Evolutionary conservation across 371 early-diverging fungal species (phyloP).

Genomic region (Blastocladiella emersonii): DNA sequence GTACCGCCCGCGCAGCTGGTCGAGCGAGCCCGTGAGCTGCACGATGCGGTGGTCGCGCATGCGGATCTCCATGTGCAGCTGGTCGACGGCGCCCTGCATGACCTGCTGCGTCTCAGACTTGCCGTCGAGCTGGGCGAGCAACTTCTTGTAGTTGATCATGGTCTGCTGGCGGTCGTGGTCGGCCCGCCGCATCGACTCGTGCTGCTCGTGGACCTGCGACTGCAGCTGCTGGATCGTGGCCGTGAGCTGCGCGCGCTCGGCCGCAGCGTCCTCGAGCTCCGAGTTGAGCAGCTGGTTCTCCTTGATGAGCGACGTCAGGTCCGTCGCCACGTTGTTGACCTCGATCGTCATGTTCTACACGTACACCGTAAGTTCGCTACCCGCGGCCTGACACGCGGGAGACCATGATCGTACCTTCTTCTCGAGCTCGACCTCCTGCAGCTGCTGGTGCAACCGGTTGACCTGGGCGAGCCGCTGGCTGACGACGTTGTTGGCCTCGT

Average conservation of each 20-base stretch:
- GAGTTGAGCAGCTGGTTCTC: constrained; percentile 2
- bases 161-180: background rate
- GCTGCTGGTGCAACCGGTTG: background rate
- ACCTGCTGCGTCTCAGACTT: background rate
- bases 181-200: too few relatives aligned
- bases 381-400: too few relatives aligned
- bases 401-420: background rate
- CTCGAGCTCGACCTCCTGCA: background rate
- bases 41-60: background rate
- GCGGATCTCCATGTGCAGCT: background rate
- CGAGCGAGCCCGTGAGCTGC: background rate
- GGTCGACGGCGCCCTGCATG: background rate
- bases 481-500: background rate
- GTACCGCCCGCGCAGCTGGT: too few relatives aligned
- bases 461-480: background rate
- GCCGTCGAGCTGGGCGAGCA: background rate
- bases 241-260: too few relatives aligned
- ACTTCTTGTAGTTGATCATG: background rate
- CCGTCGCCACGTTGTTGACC: background rate
- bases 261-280: too few relatives aligned
- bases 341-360: background rate
- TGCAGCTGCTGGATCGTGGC: too few relatives aligned
- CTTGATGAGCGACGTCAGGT: constrained; percentile 1
- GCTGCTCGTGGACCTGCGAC: too few relatives aligned
- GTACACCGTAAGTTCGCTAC: too few relatives aligned